A percentile compares a stretch with the other conserved stretches of the same genome.
Conservation (phyloP, 441 rosid species). For the Pelargonium exstipulatum region DNA sequence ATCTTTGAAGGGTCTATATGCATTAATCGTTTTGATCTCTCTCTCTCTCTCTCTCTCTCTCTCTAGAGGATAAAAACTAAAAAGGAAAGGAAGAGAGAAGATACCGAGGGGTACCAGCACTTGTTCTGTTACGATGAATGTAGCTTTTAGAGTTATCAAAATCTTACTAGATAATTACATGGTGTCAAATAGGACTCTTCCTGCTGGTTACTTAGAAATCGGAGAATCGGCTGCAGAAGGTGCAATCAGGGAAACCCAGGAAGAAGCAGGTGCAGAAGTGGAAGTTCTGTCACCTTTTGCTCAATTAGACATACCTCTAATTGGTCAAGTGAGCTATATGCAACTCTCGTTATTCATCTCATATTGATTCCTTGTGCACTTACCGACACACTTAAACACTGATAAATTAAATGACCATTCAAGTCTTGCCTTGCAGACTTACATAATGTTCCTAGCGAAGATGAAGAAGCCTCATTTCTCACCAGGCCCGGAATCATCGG, state of each 20-base stretch:
- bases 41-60: neutral
- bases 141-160: neutral
- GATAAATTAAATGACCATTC: neutral
- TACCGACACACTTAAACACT: neutral
- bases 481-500: conserved; percentile 89
- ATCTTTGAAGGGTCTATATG: neutral
- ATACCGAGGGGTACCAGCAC: neutral
- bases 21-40: neutral
- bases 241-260: conserved; percentile 91
- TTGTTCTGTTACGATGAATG: conserved; percentile 8
- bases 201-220: conserved; percentile 93
- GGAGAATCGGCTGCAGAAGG: conserved; percentile 97
- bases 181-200: conserved; percentile 61
- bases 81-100: neutral
- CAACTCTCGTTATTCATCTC: conserved; percentile 9
- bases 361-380: conserved; percentile 13
- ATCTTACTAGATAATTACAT: conserved; percentile 3
- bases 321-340: conserved; percentile 61
- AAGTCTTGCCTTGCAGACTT: conserved; percentile 45
- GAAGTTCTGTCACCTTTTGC: conserved; percentile 87
- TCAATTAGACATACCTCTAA: conserved; percentile 86
- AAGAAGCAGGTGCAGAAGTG: conserved; percentile 85
- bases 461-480: conserved; percentile 67
- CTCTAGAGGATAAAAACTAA: neutral
- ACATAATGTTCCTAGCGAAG: conserved; percentile 80